Evolutionary conservation across 1,284 basidiomycete genomes (phyloP), one percentile per base, ranked within the genome.

Genomic region (Grifola frondosa): DNA sequence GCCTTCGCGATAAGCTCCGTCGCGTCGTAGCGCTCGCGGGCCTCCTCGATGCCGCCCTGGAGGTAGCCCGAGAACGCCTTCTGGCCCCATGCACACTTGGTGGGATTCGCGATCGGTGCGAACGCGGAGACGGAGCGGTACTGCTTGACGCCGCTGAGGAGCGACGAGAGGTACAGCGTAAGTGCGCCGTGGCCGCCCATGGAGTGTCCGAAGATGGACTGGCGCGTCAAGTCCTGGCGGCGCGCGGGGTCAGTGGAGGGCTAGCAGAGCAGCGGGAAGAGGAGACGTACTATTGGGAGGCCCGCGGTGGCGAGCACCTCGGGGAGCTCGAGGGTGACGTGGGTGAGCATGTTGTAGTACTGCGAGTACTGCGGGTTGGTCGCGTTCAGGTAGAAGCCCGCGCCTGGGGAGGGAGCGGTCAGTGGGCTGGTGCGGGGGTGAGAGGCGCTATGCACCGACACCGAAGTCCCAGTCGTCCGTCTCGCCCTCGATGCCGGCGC

Each of bases 141-240:
- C 49, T 79, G 80, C 62, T 69, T 84, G 45, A 40, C 41, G 39
- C 60, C 60, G 6, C 36, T 40, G 30, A 66, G 56, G 42, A 74
- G 46, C 19, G 84, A 80, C 46, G 82, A 77, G 40, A 99, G 84
- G 68, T 98, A 98, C 37, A 97, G 70, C 3, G 89, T 89, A 20
- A 99, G 76, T 6, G 97, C 94, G 15, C 96, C 97, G 63, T 97
- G 94, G 2, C 96, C 95, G 47, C 96, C 96, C 95, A 94, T 65
- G 24, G 81, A 88, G 64, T 95, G 91, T 22, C 91, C 92, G 59
- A 90, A 86, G 59, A 96, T 83, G 17, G 88, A 91, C 62, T 82
- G 78, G 37, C 84, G 77, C 35, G 68, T 75, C 53, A 80, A 73
- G 62, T 91, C 86, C 84, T 88, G 50, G 12, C 41, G 30, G 3